phyloP scores from a whole-genome alignment of 2,329 filamentous ascomycete species.

The Fulvia fulva region DNA sequence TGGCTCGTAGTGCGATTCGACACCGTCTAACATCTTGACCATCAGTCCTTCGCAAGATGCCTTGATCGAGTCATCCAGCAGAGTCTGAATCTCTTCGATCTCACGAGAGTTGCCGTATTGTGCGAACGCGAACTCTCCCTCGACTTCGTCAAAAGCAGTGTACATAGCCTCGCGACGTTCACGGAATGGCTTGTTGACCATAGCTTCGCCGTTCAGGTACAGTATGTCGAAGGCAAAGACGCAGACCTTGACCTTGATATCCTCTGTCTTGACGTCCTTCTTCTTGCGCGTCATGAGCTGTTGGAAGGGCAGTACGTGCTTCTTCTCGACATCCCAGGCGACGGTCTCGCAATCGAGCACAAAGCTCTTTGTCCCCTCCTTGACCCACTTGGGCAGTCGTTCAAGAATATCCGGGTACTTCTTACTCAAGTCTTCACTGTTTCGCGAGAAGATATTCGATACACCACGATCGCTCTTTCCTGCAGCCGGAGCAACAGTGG shows the following conservation, averaged over 20 bases:
- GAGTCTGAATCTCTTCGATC: conserved; percentile 85
- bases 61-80: conserved; percentile 92
- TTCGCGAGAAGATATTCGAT: conserved; percentile 91
- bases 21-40: conserved; percentile 98
- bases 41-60: conserved; percentile 95
- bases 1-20: conserved; percentile 90
- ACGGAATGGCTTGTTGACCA: conserved; percentile 81
- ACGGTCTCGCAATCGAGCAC: conserved; percentile 98
- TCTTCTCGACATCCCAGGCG: conserved; percentile 90
- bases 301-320: conserved; percentile 95
- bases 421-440: conserved; percentile 93
- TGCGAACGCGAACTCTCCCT: conserved; percentile 90
- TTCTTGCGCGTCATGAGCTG: conserved; percentile 97
- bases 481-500: conserved; percentile 53
- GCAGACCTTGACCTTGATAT: conserved; percentile 95
- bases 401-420: conserved; percentile 95
- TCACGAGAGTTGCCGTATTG: conserved; percentile 82
- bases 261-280: conserved; percentile 93
- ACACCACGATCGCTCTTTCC: conserved; percentile 70
- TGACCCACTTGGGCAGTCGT: conserved; percentile 86
- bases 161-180: conserved; percentile 75
- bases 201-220: conserved; percentile 83
- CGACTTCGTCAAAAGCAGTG: conserved; percentile 67
- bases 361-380: conserved; percentile 84
- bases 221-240: conserved; percentile 95